Percentiles rank a stretch among this genome's conserved stretches.
phyloP scores from a whole-genome alignment of 106 monocot genomes.

The Narthecium ossifragum region DNA sequence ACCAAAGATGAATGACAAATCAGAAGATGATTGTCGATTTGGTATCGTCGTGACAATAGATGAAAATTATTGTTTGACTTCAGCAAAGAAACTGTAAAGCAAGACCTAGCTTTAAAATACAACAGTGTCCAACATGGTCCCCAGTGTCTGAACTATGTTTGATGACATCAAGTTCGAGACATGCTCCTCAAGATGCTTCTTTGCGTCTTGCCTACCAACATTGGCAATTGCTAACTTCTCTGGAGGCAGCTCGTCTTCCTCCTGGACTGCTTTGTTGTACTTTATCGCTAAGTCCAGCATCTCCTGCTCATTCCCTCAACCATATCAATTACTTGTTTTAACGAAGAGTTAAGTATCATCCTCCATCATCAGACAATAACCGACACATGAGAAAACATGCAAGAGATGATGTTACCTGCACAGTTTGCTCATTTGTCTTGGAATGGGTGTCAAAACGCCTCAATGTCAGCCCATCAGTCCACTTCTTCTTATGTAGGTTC shows the following conservation, averaged over 20 bases:
- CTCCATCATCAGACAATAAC: too few species aligned
- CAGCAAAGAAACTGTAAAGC: too few species aligned
- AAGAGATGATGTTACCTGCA: constrained; percentile 33
- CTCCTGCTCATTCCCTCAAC: constrained; percentile 31
- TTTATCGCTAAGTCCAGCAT: constrained; percentile 63
- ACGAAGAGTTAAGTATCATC: too few species aligned
- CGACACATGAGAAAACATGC: too few species aligned
- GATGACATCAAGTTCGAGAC: constrained; percentile 76
- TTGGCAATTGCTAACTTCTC: constrained; percentile 69
- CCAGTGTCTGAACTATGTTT: constrained; percentile 65
- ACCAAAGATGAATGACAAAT: too few species aligned
- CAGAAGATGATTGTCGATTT: too few species aligned
- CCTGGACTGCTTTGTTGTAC: constrained; percentile 67
- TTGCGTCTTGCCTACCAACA: constrained; percentile 60
- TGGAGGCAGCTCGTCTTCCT: constrained; percentile 66
- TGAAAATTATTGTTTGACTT: too few species aligned
- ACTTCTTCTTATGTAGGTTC: constrained; percentile 92
- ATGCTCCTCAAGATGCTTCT: constrained; percentile 79
- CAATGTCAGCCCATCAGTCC: constrained; percentile 84
- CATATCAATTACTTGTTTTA: neutral
- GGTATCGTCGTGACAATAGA: too few species aligned
- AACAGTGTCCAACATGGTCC: constrained; percentile 64
- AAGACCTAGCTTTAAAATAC: constrained; percentile 51
- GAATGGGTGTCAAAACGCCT: constrained; percentile 68
- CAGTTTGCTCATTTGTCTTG: constrained; percentile 83